These are phyloP conservation scores for Oryza coarctata DNA, from an alignment of 176 grass and related monocot genomes.

Conservation along the genomic window DNA sequence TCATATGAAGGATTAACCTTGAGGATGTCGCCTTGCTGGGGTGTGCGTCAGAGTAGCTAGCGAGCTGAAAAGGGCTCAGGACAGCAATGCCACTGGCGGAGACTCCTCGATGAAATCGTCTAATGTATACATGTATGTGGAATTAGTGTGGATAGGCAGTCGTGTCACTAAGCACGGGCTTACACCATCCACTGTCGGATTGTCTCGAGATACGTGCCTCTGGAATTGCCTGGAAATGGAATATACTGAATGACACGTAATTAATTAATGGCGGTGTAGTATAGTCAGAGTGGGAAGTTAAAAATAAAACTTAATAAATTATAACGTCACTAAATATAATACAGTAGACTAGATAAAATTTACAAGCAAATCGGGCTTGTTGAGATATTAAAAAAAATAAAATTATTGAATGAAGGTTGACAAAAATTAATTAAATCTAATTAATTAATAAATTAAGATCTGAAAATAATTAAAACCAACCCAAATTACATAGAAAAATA, in stretches of 20 bases:
- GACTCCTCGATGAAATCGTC: slow-evolving; percentile 21
- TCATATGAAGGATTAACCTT: background rate
- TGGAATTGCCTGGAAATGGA: background rate
- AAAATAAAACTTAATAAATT: no score
- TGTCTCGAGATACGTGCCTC: slow-evolving; percentile 12
- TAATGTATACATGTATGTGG: background rate
- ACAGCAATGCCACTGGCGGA: background rate
- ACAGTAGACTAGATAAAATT: no score
- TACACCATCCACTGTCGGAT: slow-evolving; percentile 2
- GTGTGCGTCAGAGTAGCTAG: background rate
- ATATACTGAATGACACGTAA: background rate
- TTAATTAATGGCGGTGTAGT: background rate
- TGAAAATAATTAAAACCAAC: no score
- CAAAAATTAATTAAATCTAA: no score
- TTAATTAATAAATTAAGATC: no score
- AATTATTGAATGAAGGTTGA: no score
- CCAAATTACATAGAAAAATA: no score
- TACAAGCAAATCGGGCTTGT: no score
- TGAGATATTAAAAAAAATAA: no score
- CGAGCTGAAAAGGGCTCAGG: background rate
- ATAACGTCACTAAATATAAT: no score
- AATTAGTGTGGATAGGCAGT: background rate
- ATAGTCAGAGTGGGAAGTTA: no score
- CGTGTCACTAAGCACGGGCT: slow-evolving; percentile 12
- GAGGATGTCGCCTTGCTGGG: slow-evolving; percentile 8